Evolutionary conservation across 2,329 filamentous ascomycete genomes (phyloP).

Genomic region (Podosphaera xanthii): DNA sequence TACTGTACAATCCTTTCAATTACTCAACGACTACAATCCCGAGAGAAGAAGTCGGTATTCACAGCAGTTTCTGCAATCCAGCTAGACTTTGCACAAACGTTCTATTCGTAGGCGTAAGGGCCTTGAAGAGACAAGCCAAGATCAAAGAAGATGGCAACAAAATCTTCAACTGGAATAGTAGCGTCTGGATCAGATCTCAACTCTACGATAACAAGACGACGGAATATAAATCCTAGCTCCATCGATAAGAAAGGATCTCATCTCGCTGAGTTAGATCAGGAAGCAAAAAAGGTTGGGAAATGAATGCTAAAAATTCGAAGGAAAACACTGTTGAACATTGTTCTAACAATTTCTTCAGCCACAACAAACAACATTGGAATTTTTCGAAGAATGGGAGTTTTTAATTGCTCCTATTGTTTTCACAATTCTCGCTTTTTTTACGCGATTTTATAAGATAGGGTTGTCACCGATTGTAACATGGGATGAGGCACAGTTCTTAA

Average conservation of each 20-base stretch:
- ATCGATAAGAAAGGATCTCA: conserved; percentile 17
- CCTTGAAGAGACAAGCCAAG: too few relatives aligned
- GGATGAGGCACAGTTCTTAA: conserved; percentile 50
- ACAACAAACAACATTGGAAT: conserved; percentile 34
- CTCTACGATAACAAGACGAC: conserved; percentile 31
- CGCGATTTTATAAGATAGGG: conserved; percentile 46
- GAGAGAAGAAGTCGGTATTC: too few relatives aligned
- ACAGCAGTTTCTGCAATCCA: too few relatives aligned
- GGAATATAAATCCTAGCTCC: conserved; percentile 24
- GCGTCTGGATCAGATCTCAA: conserved; percentile 33
- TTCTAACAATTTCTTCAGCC: conserved; percentile 15
- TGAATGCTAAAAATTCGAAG: conserved; percentile 2
- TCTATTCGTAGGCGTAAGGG: too few relatives aligned
- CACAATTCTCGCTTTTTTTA: conserved; percentile 39
- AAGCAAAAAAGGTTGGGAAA: conserved; percentile 36
- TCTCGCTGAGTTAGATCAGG: conserved; percentile 26
- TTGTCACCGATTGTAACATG: conserved; percentile 51
- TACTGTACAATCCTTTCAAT: too few relatives aligned
- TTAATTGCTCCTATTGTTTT: conserved; percentile 38
- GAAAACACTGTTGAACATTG: conserved; percentile 3
- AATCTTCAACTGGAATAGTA: conserved; percentile 19
- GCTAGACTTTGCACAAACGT: too few relatives aligned
- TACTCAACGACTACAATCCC: too few relatives aligned
- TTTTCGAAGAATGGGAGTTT: conserved; percentile 40
- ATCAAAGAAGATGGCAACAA: not conserved